Percentiles rank a stretch among this genome's conserved stretches.
These are phyloP conservation scores for Bretschneidera sinensis DNA, from an alignment of 345 rosid genomes.

Conservation along the genomic window DNA sequence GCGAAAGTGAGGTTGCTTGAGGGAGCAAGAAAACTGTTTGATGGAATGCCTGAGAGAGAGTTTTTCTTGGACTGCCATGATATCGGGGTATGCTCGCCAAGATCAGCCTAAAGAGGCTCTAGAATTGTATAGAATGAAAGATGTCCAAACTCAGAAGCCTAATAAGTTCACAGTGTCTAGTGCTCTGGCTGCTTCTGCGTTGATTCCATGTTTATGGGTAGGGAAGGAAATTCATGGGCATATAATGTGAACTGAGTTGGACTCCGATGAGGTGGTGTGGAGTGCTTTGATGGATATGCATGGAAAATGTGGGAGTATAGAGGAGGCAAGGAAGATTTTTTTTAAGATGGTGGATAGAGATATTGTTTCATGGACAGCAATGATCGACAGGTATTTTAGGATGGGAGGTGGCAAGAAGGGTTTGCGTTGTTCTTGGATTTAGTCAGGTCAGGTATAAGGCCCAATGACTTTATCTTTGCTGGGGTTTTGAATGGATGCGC, in stretches of 20 bases:
- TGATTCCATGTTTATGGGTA: constrained; percentile 36
- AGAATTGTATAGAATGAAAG: constrained; percentile 34
- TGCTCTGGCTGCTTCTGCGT: constrained; percentile 66
- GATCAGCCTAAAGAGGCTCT: no score
- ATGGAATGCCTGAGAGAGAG: constrained; percentile 77
- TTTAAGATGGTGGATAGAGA: constrained; percentile 63
- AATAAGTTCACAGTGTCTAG: constrained; percentile 66
- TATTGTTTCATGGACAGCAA: constrained; percentile 80
- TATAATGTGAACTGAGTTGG: constrained; percentile 56
- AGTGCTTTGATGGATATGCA: constrained; percentile 81
- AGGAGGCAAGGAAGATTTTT: constrained; percentile 68
- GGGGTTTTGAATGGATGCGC: no score
- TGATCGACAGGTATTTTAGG: constrained; percentile 74
- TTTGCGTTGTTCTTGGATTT: constrained; percentile 52
- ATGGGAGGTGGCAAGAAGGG: constrained; percentile 58
- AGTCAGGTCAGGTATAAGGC: constrained; percentile 46
- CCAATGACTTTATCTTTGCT: no score
- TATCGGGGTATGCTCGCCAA: no score
- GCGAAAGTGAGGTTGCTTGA: constrained; percentile 44
- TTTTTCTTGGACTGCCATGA: no score
- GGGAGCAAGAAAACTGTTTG: constrained; percentile 59
- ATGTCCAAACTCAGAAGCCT: constrained; percentile 21
- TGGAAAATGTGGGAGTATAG: constrained; percentile 79
- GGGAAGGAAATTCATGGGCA: constrained; percentile 87
- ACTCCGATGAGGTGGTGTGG: constrained; percentile 86